Conservation (phyloP, 331 rosid species). For the Cucumis variabilis region DNA sequence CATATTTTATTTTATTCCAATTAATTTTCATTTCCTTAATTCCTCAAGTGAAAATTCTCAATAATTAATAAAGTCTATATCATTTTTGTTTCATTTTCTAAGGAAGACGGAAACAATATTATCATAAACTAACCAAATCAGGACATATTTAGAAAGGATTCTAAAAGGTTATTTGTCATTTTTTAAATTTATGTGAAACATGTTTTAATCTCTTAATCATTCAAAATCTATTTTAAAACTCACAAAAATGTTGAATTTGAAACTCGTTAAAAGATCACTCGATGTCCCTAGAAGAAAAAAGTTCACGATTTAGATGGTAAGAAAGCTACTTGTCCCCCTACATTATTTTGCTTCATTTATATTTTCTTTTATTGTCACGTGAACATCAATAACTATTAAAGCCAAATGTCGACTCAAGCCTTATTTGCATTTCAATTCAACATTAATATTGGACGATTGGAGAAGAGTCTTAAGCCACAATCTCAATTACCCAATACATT, state of each 20-base stretch:
- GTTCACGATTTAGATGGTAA: neutral
- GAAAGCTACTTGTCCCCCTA: constrained; percentile 11
- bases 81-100: neutral
- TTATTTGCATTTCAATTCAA: neutral
- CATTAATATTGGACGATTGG: neutral
- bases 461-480: neutral
- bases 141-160: no score
- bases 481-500: neutral
- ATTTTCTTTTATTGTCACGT: neutral
- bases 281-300: neutral
- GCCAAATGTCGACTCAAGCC: neutral
- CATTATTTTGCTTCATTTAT: constrained; percentile 1
- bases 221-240: no score
- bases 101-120: neutral
- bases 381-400: constrained; percentile 1
- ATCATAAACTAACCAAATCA: neutral
- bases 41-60: no score
- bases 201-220: no score
- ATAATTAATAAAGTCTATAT: no score
- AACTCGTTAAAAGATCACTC: neutral
- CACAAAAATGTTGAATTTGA: neutral
- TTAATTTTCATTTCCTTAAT: no score
- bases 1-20: no score
- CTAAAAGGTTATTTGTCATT: no score
- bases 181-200: no score